Evolutionary conservation across 1,139 yeast genomes (phyloP).

Genomic region (Debaryomycetaceae sp.): DNA sequence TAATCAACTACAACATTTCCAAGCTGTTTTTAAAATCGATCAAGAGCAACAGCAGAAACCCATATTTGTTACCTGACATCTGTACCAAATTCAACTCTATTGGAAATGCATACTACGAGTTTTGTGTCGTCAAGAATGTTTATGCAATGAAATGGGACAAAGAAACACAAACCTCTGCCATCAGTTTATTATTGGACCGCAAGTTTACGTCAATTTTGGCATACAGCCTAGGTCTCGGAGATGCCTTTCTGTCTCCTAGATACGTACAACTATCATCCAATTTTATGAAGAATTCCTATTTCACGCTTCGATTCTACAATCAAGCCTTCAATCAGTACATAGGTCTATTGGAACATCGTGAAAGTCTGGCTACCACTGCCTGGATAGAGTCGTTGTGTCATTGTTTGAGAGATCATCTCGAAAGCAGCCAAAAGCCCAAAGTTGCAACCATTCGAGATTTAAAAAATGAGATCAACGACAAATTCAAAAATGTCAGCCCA

Average conservation of each 20-base stretch:
- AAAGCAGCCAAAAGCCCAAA: background rate
- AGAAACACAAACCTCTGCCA: background rate
- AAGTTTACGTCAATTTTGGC: conserved; percentile 14
- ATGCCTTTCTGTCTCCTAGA: conserved; percentile 8
- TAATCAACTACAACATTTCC: conserved; percentile 14
- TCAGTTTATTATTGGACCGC: conserved; percentile 13
- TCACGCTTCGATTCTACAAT: conserved; percentile 11
- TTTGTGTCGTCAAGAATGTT: conserved; percentile 4
- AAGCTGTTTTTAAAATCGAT: conserved; percentile 9
- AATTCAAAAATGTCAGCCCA: background rate
- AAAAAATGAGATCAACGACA: background rate
- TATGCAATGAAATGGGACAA: background rate
- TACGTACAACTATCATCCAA: conserved; percentile 8
- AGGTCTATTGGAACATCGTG: conserved; percentile 13
- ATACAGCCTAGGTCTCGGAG: conserved; percentile 6
- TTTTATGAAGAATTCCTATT: conserved; percentile 12
- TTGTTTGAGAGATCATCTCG: background rate
- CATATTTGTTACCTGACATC: conserved; percentile 8
- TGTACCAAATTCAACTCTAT: conserved; percentile 14
- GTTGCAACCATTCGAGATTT: background rate
- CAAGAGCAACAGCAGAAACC: conserved; percentile 1
- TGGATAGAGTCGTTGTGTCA: background rate
- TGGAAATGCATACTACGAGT: conserved; percentile 15
- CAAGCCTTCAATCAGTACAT: conserved; percentile 21
- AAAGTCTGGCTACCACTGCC: conserved; percentile 1